Conservation (phyloP, 106 monocot genomes). For the Apostasia ramifera region DNA sequence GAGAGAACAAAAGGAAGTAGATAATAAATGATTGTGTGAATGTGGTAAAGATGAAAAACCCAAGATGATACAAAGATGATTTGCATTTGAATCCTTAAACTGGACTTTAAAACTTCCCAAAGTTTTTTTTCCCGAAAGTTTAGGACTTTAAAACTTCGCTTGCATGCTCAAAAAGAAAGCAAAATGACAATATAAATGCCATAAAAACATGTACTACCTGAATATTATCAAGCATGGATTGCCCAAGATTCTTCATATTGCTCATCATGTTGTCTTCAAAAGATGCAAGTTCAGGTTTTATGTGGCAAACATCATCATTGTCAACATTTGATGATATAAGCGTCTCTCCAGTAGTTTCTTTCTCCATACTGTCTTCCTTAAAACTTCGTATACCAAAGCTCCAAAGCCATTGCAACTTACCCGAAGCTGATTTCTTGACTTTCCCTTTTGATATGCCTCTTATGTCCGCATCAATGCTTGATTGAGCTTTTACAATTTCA, state of each 20-base stretch:
- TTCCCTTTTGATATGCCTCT: conserved; percentile 7
- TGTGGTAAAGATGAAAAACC: no score
- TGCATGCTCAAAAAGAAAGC: no score
- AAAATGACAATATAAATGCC: neutral
- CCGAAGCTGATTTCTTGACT: conserved; percentile 15
- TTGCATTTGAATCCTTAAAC: no score
- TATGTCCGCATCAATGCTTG: conserved; percentile 5
- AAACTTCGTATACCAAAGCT: conserved; percentile 27
- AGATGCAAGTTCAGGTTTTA: conserved; percentile 1
- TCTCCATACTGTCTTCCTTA: conserved; percentile 19
- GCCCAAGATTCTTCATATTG: conserved; percentile 43
- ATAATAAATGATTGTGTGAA: no score
- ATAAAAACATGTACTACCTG: conserved; percentile 30
- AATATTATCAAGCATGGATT: conserved; percentile 62
- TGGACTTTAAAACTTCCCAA: no score
- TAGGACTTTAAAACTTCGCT: no score
- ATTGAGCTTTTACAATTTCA: conserved; percentile 1
- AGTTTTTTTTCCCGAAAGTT: no score
- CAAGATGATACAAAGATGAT: no score
- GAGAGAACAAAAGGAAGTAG: no score
- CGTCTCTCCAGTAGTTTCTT: conserved; percentile 3
- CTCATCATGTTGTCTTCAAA: conserved; percentile 11
- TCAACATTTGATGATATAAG: conserved; percentile 6
- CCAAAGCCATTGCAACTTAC: conserved; percentile 47
- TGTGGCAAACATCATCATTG: conserved; percentile 13